Conservation (phyloP, 1,284 basidiomycete species). For the Fistulina hepatica region DNA sequence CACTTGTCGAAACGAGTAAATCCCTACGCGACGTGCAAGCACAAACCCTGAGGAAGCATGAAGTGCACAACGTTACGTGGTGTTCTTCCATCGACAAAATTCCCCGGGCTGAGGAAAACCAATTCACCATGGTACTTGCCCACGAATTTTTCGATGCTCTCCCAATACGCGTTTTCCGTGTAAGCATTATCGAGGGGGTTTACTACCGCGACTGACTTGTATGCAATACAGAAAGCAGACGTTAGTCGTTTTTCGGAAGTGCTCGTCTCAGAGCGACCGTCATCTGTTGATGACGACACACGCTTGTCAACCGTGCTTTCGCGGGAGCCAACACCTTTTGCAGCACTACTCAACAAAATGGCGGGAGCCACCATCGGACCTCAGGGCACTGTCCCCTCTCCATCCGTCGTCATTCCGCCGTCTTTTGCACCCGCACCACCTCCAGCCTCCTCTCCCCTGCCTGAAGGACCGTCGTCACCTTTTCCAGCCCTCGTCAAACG, state of each 20-base stretch:
- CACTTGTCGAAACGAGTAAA: conserved; percentile 75
- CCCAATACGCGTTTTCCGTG: conserved; percentile 60
- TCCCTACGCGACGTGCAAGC: conserved; percentile 59
- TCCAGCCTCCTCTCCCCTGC: neutral
- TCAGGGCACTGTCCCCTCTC: no score
- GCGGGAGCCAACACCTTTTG: no score
- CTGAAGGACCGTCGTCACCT: neutral
- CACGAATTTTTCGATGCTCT: conserved; percentile 99
- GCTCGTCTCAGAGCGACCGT: no score
- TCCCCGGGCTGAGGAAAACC: conserved; percentile 32
- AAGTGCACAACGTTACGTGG: conserved; percentile 50
- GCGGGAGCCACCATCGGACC: no score
- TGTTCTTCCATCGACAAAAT: conserved; percentile 67
- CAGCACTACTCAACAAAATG: neutral
- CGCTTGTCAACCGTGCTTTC: no score
- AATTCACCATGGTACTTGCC: conserved; percentile 81
- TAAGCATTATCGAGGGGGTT: no score
- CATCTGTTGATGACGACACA: no score
- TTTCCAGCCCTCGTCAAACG: conserved; percentile 15
- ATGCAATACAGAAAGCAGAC: neutral
- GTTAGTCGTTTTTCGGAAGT: no score
- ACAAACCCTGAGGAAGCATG: conserved; percentile 33
- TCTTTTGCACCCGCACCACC: no score
- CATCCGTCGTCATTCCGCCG: no score
- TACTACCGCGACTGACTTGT: neutral